A percentile compares a stretch with the other conserved stretches of the same genome.
phyloP scores from a whole-genome alignment of 768 basidiomycete species.

The Dictyophora rubrovolvata region DNA sequence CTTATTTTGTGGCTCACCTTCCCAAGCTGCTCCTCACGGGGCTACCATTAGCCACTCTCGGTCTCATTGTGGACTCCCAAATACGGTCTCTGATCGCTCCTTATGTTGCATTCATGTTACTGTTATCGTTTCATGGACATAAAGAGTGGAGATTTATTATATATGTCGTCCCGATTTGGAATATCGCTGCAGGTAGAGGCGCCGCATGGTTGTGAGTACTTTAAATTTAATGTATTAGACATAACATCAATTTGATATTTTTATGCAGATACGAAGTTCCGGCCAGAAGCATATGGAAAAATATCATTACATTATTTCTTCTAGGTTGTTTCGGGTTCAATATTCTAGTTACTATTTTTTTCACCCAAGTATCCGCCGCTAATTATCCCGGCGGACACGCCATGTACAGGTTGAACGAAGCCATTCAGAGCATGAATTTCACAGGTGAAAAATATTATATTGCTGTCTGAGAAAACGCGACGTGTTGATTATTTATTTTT shows the following conservation, averaged over 20 bases:
- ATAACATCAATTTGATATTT: background rate
- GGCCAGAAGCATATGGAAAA: conserved; percentile 29
- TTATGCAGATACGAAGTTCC: conserved; percentile 29
- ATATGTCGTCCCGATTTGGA: conserved; percentile 75
- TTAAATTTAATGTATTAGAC: background rate
- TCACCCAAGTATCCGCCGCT: conserved; percentile 45
- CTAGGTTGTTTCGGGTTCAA: conserved; percentile 46
- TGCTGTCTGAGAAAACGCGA: background rate
- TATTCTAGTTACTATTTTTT: conserved; percentile 37
- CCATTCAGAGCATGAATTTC: background rate
- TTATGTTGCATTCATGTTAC: conserved; percentile 39
- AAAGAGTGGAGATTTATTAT: conserved; percentile 98
- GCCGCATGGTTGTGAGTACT: conserved; percentile 53
- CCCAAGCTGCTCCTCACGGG: conserved; percentile 70
- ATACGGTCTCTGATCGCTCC: conserved; percentile 43
- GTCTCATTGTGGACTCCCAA: conserved; percentile 35
- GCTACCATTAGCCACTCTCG: conserved; percentile 50
- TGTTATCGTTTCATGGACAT: conserved; percentile 74
- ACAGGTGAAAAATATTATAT: background rate
- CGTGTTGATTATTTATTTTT: background rate
- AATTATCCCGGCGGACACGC: conserved; percentile 92
- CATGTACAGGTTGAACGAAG: conserved; percentile 47
- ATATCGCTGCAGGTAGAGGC: conserved; percentile 66
- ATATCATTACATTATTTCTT: conserved; percentile 18
- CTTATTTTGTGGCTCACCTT: conserved; percentile 57